Conservation (phyloP, 192 early-diverging fungal species). For the Linnemannia zychae region DNA sequence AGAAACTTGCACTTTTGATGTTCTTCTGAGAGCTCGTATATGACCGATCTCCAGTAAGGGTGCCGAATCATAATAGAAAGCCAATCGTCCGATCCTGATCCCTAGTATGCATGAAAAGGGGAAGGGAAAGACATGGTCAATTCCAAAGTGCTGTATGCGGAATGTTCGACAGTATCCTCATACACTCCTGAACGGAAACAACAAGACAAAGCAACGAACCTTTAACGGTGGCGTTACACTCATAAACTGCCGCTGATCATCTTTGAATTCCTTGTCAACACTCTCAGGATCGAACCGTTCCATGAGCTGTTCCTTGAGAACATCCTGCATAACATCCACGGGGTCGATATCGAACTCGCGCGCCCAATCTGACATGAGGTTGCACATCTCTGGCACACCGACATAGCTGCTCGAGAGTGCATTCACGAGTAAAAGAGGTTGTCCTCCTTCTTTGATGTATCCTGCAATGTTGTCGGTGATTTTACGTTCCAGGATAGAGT, state of each 20-base stretch:
- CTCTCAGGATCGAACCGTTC: conserved; percentile 71
- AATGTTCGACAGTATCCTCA: background rate
- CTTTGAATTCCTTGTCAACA: conserved; percentile 66
- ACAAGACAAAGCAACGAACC: background rate
- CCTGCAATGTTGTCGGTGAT: conserved; percentile 52
- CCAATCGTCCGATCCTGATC: conserved; percentile 68
- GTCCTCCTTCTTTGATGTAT: conserved; percentile 61
- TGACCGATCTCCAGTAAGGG: conserved; percentile 72
- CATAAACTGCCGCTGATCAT: conserved; percentile 3
- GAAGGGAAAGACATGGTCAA: no score
- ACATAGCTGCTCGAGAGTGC: conserved; percentile 64
- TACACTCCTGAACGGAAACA: background rate
- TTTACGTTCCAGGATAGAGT: conserved; percentile 64
- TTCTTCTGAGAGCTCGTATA: conserved; percentile 76
- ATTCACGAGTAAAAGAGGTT: conserved; percentile 65
- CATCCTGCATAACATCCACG: conserved; percentile 60
- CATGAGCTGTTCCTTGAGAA: conserved; percentile 68
- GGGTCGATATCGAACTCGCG: conserved; percentile 59
- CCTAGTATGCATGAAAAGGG: conserved; percentile 13
- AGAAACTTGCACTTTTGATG: conserved; percentile 74
- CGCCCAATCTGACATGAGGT: conserved; percentile 59
- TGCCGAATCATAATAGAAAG: conserved; percentile 70
- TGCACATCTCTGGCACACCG: conserved; percentile 67
- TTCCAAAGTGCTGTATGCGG: background rate
- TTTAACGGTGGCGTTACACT: background rate